Evolutionary conservation across 345 rosid genomes (phyloP), one percentile per base, ranked within the genome.

Genomic region (Syzygium aromaticum): DNA sequence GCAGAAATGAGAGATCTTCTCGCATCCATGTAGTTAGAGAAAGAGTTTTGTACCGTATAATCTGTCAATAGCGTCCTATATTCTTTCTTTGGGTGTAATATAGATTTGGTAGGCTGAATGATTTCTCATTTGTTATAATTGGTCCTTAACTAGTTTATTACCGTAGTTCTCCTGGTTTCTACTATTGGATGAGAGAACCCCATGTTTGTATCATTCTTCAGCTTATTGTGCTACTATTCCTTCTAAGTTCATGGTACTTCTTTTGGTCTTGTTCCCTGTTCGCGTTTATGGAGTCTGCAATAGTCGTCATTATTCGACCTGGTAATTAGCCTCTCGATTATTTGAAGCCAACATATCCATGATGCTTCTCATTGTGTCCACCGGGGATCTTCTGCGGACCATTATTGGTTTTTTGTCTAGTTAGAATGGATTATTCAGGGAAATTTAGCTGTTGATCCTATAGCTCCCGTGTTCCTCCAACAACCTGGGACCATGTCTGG

Each of bases 1-100:
- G 85, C 91, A 63, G 99, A 98, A 89, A 96, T 98, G 98, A 94
- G 94, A 89, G 98, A 92, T 23, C 93, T 94, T 86, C 90, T 96
- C 30, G 98, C 97, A 86, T 92, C 95, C 90, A 94, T 96, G 99
- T 98, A 91, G 93, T 49, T 21, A 57, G 87, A 61, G 67, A n/a
- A 30, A 33, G 78, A 67, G 78, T 67, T 73, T 73, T 73, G 82
- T 40, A 10, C 27, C 2, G 82, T 38, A 38, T 73, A 38, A 73
- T 73, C 49, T 73, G 82, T 73, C 82, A 4, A 73, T 38, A 73
- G 82, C 38, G 49, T 73, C 82, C 49, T 38, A 5, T 38, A 19
- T 73, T 33, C 82, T 38, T 73, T 73, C 49, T 73, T 73, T 38
- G 82, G 25, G 46, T 38, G 82, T 38, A 38, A 33, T 38, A 73